These are phyloP conservation scores for Novymonas esmeraldas DNA, from an alignment of 208 protist genomes.

Conservation along the genomic window DNA sequence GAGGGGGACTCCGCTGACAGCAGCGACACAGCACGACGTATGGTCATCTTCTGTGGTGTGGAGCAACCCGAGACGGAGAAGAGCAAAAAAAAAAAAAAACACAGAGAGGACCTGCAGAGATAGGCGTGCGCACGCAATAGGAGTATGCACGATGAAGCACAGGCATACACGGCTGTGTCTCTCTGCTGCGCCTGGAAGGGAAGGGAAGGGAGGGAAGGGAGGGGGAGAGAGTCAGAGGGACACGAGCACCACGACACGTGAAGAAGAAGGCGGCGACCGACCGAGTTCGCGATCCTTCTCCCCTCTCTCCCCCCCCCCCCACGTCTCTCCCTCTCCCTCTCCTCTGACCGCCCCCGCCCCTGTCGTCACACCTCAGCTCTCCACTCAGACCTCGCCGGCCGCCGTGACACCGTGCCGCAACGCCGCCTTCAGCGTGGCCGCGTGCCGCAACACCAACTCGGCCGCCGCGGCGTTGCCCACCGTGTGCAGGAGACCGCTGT, in stretches of 20 bases:
- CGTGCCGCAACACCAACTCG: conserved; percentile 36
- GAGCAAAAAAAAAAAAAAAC: no score
- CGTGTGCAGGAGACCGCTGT: conserved; percentile 58
- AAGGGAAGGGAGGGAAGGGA: neutral
- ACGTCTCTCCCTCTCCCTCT: neutral
- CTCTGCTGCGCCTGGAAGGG: neutral
- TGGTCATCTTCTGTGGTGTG: no score
- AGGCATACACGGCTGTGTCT: no score
- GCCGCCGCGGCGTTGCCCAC: conserved; percentile 57
- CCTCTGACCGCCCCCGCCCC: neutral
- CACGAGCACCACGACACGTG: neutral
- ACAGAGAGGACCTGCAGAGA: no score
- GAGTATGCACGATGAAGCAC: no score
- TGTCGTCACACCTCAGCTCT: neutral
- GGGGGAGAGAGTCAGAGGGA: no score
- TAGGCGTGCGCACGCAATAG: no score
- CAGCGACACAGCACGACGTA: no score
- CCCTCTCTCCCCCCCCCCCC: neutral
- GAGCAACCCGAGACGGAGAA: no score
- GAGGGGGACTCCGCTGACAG: no score
- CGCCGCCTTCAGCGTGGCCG: conserved; percentile 46
- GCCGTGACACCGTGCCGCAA: conserved; percentile 8
- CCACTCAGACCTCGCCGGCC: neutral
- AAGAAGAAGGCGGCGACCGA: neutral
- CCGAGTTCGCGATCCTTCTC: neutral